These are phyloP conservation scores for Colletotrichum lindemuthianum DNA, from an alignment of 2,329 filamentous ascomycete species.

Conservation along the genomic window DNA sequence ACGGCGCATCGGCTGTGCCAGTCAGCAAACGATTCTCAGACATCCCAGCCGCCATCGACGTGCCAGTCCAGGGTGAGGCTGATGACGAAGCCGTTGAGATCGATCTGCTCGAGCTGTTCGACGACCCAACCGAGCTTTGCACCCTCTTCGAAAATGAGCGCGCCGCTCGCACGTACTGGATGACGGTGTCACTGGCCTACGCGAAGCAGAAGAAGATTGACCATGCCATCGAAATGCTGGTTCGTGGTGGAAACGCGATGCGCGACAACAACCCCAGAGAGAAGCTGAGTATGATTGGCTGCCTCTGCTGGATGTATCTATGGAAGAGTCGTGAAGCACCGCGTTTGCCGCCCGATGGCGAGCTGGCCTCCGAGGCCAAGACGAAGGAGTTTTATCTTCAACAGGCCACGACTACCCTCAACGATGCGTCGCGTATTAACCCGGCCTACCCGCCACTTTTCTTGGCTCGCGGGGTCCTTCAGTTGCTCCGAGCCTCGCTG, in stretches of 20 bases:
- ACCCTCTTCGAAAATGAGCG: conserved; percentile 94
- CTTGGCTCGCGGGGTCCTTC: conserved; percentile 88
- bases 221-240: conserved; percentile 78
- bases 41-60: conserved; percentile 72
- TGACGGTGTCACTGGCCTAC: conserved; percentile 96
- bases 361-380: conserved; percentile 75
- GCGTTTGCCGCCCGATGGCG: conserved; percentile 69
- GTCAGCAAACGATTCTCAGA: conserved; percentile 70
- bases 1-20: conserved; percentile 49
- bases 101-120: conserved; percentile 87
- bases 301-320: conserved; percentile 90
- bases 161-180: conserved; percentile 93
- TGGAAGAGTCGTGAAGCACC: conserved; percentile 87
- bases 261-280: conserved; percentile 80
- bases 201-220: conserved; percentile 95
- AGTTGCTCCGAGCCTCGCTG: conserved; percentile 86
- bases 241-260: conserved; percentile 77
- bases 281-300: conserved; percentile 84
- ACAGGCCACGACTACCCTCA: conserved; percentile 88
- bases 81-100: conserved; percentile 87
- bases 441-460: conserved; percentile 92
- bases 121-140: conserved; percentile 95
- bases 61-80: conserved; percentile 71
- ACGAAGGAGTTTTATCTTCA: conserved; percentile 95
- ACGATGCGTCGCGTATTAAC: conserved; percentile 94